Evolutionary conservation across 495 filamentous ascomycete genomes (phyloP), one percentile per base, ranked within the genome.

Genomic region (Xylaria bambusicola): DNA sequence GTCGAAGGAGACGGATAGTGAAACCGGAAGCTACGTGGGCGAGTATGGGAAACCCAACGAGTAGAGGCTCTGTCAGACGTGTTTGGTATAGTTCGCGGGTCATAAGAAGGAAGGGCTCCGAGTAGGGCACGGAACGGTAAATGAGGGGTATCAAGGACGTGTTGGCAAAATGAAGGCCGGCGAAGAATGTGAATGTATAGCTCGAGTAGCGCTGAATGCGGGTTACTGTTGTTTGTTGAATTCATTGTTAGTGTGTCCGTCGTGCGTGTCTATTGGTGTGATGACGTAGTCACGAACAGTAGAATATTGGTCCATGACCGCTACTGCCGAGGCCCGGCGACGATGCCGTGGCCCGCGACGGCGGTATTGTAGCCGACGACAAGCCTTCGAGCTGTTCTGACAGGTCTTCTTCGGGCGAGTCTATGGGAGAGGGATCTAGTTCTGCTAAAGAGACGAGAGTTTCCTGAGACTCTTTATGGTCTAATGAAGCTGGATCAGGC

Each of bases 121-220:
- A 80, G 56, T 79, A 76, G 1, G 79, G 71, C 31, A 83, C 77
- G 45, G 80, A 81, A 48, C 75, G 75, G 35, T 79, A 75, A 54
- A 81, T 56, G 21, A 93, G 83, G 0, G 90, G 90, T 31, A 91
- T 84, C 40, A 92, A 67, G 1, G 89, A 87, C n/a, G 87, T 90
- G 45, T 89, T 97, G 46, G 88, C 81, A 48, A 94, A 76, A 74
- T 97, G 93, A 52, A 93, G 73, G 51, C 83, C 75, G 47, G 86
- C 77, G 81, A 93, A 97, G 62, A 88, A 68, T 41, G 86, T 86
- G 70, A 96, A 92, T 38, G 88, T 86, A 72, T 96, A 96, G 65
- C 88, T 88, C 13, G 90, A 93, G 79, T 94, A 96, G 71, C 82
- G 86, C 68, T 96, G 93, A 27, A 93, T 76, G 45, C 89, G 87